phyloP scores from a whole-genome alignment of 192 early-diverging fungal species.

The Bifiguratus adelaidae region DNA sequence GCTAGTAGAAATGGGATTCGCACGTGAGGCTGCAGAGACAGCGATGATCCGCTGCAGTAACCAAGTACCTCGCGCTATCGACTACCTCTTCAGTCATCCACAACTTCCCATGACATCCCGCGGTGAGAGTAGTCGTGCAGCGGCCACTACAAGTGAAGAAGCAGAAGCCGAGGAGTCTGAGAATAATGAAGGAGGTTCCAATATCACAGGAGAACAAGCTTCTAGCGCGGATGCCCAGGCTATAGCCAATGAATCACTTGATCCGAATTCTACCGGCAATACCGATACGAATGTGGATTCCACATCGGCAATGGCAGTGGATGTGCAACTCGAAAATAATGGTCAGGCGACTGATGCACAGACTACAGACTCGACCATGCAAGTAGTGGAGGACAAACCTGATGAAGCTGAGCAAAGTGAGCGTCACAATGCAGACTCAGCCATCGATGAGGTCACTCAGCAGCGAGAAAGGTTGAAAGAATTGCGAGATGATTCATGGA shows the following conservation, averaged over 20 bases:
- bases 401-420: too few relatives aligned
- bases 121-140: not conserved
- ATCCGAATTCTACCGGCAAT: not conserved
- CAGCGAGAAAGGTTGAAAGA: too few relatives aligned
- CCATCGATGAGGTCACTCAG: too few relatives aligned
- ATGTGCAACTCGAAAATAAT: too few relatives aligned
- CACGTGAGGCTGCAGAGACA: constrained; percentile 58
- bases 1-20: constrained; percentile 84
- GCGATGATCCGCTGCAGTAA: constrained; percentile 71
- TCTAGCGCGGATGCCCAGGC: not conserved
- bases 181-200: constrained; percentile 3
- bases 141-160: constrained; percentile 4
- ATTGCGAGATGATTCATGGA: too few relatives aligned
- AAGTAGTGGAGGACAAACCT: too few relatives aligned
- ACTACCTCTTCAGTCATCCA: constrained; percentile 73
- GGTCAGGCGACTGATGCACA: constrained; percentile 4
- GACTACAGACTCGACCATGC: too few relatives aligned
- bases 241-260: constrained; percentile 4
- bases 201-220: constrained; percentile 11
- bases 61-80: constrained; percentile 69
- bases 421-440: too few relatives aligned
- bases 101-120: constrained; percentile 20
- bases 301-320: not conserved
- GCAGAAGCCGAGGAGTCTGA: constrained; percentile 8
- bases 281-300: not conserved